Evolutionary conservation across 176 grass and related monocot genomes (phyloP).

Genomic region (Carex pumila): DNA sequence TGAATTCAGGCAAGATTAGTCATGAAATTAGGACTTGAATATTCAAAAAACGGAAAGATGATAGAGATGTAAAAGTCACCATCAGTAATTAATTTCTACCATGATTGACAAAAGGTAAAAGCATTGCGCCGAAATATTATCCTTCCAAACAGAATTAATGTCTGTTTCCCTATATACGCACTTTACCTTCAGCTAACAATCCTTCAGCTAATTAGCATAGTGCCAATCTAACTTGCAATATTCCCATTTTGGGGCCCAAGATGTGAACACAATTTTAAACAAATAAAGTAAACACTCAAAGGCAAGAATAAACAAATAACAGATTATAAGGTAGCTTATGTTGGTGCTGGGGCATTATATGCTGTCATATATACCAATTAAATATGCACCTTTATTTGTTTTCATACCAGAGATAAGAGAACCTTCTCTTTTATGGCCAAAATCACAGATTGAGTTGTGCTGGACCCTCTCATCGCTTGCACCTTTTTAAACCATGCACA

Average conservation of each 20-base stretch:
- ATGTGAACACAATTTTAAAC: neutral
- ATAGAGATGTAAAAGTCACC: neutral
- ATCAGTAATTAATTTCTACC: neutral
- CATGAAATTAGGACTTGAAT: neutral
- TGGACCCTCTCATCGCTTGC: neutral
- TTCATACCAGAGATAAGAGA: neutral
- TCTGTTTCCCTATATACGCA: neutral
- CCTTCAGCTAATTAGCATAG: neutral
- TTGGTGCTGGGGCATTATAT: neutral
- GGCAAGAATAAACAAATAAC: neutral
- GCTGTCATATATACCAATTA: neutral
- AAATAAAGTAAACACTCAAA: neutral
- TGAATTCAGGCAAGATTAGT: too few species aligned
- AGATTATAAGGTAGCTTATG: neutral
- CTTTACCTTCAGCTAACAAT: neutral
- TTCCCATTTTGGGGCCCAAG: neutral
- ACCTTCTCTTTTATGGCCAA: neutral
- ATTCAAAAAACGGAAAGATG: neutral
- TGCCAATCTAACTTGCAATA: neutral
- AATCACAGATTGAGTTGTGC: neutral
- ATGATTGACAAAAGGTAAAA: neutral
- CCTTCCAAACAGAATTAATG: neutral
- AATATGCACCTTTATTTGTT: neutral
- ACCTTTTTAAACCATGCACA: neutral
- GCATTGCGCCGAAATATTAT: conserved; percentile 3